Evolutionary conservation across 2,329 filamentous ascomycete species (phyloP), one percentile per base, ranked within the genome.

Genomic region (Diatrype stigma): DNA sequence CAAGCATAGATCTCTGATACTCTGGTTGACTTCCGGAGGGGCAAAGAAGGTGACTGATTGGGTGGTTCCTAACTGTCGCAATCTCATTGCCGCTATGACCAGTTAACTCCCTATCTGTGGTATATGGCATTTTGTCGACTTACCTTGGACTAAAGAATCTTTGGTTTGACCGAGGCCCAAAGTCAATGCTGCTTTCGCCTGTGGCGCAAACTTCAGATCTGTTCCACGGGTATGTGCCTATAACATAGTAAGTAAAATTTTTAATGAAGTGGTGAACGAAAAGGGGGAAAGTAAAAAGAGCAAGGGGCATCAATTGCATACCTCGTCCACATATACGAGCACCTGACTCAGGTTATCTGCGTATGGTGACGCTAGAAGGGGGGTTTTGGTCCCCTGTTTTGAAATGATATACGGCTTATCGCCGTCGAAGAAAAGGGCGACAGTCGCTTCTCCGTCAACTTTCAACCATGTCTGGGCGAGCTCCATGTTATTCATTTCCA

Each of bases 11-110:
- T 84, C 78, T 0, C 78, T 57, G 30, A 88, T 85, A 53, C 77
- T 84, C 26, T 81, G 78, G 32, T 85, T 73, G 0, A 86, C 82
- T 58, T 87, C 83, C 0, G 77, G 79, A 2, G 71, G 59, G 44
- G 59, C 57, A n/a, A 56, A 61, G 46, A 85, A 79, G 14, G 67
- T 63, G 0, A 86, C 65, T 0, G 78, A 78, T 51, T 87, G 82
- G 0, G 77, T 78, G 0, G 73, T 69, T 0, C 69, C 72, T 0
- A 88, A 69, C 38, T 86, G 78, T 2, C 85, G 73, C 1, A 88
- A 62, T 52, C 85, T 70, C 84, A 88, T 87, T 0, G 84, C 82
- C 48, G 84, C 84, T 80, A 51, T n/a, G 1, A 8, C 28, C n/a
- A 14, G 8, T 58, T 54, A 57, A 46, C 1, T 14, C 23, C 11